Conservation (phyloP, 139 green algal species). For the Marvania coccoides region DNA sequence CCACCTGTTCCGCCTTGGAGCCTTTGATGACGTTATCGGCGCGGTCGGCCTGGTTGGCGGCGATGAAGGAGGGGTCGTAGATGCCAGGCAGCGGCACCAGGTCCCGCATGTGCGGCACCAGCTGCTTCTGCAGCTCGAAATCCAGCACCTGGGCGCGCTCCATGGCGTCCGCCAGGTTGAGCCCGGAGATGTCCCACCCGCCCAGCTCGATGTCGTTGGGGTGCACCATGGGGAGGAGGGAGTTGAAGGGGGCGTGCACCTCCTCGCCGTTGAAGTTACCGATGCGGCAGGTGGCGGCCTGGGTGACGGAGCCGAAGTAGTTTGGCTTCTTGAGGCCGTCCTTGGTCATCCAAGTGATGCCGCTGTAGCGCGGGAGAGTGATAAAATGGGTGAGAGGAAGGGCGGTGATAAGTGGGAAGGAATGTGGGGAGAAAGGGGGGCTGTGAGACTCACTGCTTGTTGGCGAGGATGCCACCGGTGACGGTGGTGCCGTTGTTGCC, state of each 20-base stretch:
- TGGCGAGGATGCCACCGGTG: slow-evolving; percentile 89
- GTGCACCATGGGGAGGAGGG: slow-evolving; percentile 86
- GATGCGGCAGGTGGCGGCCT: slow-evolving; percentile 88
- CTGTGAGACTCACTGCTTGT: slow-evolving; percentile 75
- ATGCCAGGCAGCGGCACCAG: slow-evolving; percentile 89
- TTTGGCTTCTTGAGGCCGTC: slow-evolving; percentile 93
- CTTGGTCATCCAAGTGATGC: slow-evolving; percentile 98
- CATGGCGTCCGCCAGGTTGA: slow-evolving; percentile 95
- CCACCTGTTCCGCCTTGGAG: slow-evolving; percentile 71
- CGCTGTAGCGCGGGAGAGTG: slow-evolving; percentile 39
- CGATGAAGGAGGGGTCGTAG: slow-evolving; percentile 95
- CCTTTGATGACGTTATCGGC: slow-evolving; percentile 96
- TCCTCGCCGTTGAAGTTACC: slow-evolving; percentile 94
- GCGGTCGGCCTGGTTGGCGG: slow-evolving; percentile 87
- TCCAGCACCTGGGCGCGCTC: slow-evolving; percentile 86
- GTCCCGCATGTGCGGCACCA: slow-evolving; percentile 90
- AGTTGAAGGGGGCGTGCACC: slow-evolving; percentile 86
- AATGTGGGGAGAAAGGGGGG: background rate
- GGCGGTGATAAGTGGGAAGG: background rate
- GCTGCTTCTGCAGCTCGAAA: slow-evolving; percentile 94
- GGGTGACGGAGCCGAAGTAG: slow-evolving; percentile 94
- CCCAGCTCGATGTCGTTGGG: slow-evolving; percentile 94
- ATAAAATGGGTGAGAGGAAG: background rate
- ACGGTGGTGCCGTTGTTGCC: slow-evolving; percentile 99
- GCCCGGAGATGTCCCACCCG: slow-evolving; percentile 93